phyloP scores from a whole-genome alignment of 2,329 filamentous ascomycete genomes.

The Fusarium udum region DNA sequence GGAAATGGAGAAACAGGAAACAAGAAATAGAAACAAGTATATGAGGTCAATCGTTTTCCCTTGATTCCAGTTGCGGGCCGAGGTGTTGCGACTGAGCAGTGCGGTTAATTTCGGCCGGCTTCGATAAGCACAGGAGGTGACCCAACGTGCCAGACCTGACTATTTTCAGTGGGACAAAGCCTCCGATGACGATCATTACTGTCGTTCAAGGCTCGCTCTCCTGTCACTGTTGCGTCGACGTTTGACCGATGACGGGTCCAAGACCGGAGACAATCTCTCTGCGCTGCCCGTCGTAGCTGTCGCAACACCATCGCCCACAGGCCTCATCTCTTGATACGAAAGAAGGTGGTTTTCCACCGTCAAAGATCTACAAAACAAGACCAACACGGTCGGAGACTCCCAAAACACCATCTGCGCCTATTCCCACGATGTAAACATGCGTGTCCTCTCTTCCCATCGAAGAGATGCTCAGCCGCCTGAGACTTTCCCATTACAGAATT shows the following conservation, averaged over 20 bases:
- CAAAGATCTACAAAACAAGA: slow-evolving; percentile 56
- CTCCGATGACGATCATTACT: neutral
- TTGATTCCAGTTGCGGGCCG: slow-evolving; percentile 33
- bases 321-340: slow-evolving; percentile 53
- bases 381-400: slow-evolving; percentile 45
- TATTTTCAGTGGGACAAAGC: slow-evolving; percentile 28
- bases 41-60: slow-evolving; percentile 39
- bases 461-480: slow-evolving; percentile 48
- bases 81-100: slow-evolving; percentile 18
- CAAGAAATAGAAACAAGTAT: slow-evolving; percentile 14
- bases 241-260: neutral
- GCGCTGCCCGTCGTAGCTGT: slow-evolving; percentile 9
- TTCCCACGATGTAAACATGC: slow-evolving; percentile 41
- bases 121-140: slow-evolving; percentile 16
- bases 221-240: neutral
- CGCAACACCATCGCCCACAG: slow-evolving; percentile 19
- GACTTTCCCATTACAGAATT: slow-evolving; percentile 45
- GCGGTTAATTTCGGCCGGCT: slow-evolving; percentile 21
- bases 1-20: neutral
- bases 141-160: slow-evolving; percentile 32
- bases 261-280: slow-evolving; percentile 3
- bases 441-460: slow-evolving; percentile 48
- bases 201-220: neutral
- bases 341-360: slow-evolving; percentile 56
- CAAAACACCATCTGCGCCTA: slow-evolving; percentile 43